Percentiles rank a stretch among this genome's conserved stretches.
These are phyloP conservation scores for Neurospora sp. DNA, from an alignment of 495 filamentous ascomycete genomes.

Conservation along the genomic window DNA sequence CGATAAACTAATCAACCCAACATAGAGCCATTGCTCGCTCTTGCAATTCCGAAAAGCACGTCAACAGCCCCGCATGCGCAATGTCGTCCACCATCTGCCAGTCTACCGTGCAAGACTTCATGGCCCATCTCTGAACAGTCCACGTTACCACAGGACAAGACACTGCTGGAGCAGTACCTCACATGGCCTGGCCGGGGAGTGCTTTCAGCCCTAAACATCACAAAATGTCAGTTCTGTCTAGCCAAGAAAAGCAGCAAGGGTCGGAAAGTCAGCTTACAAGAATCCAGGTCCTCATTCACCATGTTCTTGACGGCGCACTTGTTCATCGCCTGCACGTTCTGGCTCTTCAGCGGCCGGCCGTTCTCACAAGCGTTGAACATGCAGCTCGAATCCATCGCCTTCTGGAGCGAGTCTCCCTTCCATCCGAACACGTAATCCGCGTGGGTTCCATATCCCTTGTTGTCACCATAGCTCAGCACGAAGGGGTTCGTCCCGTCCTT, in stretches of 20 bases:
- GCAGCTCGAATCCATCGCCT: constrained; percentile 37
- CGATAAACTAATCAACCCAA: background rate
- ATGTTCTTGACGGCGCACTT: constrained; percentile 33
- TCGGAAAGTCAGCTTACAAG: constrained; percentile 27
- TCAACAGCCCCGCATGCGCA: background rate
- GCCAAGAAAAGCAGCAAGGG: background rate
- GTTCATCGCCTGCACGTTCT: constrained; percentile 33
- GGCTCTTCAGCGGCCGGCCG: constrained; percentile 31
- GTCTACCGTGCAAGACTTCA: background rate
- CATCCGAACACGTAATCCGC: constrained; percentile 24
- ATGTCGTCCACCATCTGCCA: background rate
- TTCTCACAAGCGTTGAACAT: constrained; percentile 38
- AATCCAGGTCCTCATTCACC: constrained; percentile 35
- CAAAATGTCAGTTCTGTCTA: background rate
- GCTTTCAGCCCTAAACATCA: background rate
- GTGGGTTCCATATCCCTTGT: constrained; percentile 16
- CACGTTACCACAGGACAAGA: background rate
- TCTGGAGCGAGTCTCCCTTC: constrained; percentile 36
- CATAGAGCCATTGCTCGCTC: background rate
- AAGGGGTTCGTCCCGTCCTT: constrained; percentile 36
- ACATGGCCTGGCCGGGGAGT: background rate
- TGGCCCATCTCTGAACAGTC: background rate
- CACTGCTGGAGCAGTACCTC: background rate
- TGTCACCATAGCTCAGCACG: constrained; percentile 23
- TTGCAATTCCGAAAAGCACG: background rate